Base-by-base conservation (phyloP, 805 yeast genomes). In the Clavispora carvajalis region DNA sequence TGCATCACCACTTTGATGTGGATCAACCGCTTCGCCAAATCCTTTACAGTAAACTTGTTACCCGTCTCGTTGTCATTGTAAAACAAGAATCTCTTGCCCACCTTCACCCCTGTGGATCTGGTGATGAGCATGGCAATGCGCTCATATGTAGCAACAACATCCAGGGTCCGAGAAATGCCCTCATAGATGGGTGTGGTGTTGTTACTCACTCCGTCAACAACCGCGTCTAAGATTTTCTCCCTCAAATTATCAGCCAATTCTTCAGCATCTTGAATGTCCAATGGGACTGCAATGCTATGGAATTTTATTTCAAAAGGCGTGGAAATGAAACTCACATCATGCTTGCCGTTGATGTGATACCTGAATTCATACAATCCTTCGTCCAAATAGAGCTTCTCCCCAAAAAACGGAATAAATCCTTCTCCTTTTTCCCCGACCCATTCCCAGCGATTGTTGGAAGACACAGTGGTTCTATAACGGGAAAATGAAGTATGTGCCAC, bases 331-430 rank as follows among this genome's bases (percentile, higher is more conserved):
- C 79, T 67, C n/a, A 85, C 95, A 42, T 78, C 81, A 55, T 85
- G 95, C 35, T 79, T 74, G 18, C 77, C 79, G 36, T 71, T 73
- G 38, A 74, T 67, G 54, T 85, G 93, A 52, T 82, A 82, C 56
- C 95, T 71, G 48, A 85, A 71, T 60, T 85, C 91, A 60, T 79
- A 85, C 24, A 76, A 67, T 0, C 95, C 95, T 30, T 74, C 77
- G 49, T 80, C 82, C 77, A 81, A 82, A 51, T 70, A 71, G 33
- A 82, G 60, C 36, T 72, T 62, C 4, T 69, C 67, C 7, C 69
- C 67, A 9, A 63, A 55, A 51, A 85, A 85, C 9, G 51, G 62
- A 7, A 76, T 67, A 10, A 56, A 48, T 1, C 91, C 90, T 3
- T 54, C 46, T 8, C 60, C 40, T 1, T 43, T 49, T 2, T 54